phyloP scores from a whole-genome alignment of 1,284 basidiomycete species.

The Boletus smithii region DNA sequence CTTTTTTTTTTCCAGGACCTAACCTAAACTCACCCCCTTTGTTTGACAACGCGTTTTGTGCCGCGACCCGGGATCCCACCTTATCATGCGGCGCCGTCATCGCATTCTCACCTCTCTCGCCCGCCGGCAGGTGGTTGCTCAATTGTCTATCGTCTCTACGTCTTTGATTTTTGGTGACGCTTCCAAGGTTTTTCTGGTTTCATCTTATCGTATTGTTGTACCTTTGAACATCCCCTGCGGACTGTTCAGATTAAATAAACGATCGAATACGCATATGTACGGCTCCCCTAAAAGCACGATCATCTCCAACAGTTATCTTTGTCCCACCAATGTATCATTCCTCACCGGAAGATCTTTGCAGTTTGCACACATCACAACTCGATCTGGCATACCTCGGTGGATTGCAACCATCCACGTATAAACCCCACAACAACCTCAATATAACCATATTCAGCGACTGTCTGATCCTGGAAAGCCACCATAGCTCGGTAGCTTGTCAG shows the following conservation, averaged over 20 bases:
- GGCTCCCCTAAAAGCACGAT: not conserved
- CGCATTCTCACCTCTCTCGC: conserved; percentile 1
- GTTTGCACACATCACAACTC: too few species aligned
- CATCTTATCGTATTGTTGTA: not conserved
- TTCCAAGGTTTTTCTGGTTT: not conserved
- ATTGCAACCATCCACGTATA: too few species aligned
- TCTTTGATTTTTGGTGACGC: not conserved
- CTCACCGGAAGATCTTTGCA: not conserved
- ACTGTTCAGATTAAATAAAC: not conserved
- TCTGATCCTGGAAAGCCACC: too few species aligned
- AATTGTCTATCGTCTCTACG: not conserved
- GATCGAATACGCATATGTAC: conserved; percentile 2
- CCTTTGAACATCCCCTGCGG: not conserved
- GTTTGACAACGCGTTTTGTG: not conserved
- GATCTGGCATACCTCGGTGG: too few species aligned
- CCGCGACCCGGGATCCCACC: conserved; percentile 10
- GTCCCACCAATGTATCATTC: not conserved
- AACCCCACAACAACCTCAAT: too few species aligned
- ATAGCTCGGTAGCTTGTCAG: too few species aligned
- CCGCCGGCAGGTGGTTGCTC: not conserved
- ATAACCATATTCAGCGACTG: too few species aligned
- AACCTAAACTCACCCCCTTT: conserved; percentile 4
- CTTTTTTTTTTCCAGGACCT: not conserved
- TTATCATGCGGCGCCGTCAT: conserved; percentile 6
- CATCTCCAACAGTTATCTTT: conserved; percentile 1